Evolutionary conservation across 805 yeast species (phyloP).

Genomic region (Candida hispaniensis): DNA sequence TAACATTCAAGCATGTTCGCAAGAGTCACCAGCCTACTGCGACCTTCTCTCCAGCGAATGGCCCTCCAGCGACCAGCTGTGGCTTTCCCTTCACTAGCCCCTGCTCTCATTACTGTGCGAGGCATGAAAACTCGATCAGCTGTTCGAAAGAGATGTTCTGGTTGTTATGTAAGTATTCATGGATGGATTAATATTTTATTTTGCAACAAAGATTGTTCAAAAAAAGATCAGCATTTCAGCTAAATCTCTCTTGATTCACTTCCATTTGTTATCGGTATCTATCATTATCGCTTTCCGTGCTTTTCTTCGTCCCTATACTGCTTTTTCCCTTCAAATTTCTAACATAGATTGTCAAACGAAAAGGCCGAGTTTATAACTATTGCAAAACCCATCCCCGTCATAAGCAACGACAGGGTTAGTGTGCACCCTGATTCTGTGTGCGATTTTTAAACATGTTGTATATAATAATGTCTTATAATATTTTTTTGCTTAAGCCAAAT

Average conservation of each 20-base stretch:
- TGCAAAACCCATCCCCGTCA: constrained; percentile 91
- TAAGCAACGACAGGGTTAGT: constrained; percentile 71
- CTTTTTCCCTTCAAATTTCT: constrained; percentile 4
- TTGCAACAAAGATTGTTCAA: too few relatives aligned
- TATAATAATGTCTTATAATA: constrained; percentile 4
- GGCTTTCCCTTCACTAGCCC: too few relatives aligned
- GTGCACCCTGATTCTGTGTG: too few relatives aligned
- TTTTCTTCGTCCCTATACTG: constrained; percentile 1
- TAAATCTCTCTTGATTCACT: too few relatives aligned
- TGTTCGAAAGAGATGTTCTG: constrained; percentile 85
- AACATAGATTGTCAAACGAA: constrained; percentile 69
- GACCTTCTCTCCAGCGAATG: constrained; percentile 5
- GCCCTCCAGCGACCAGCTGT: constrained; percentile 15
- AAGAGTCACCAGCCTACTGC: too few relatives aligned
- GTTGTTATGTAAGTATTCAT: constrained; percentile 48
- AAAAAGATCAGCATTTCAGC: too few relatives aligned
- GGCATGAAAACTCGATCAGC: constrained; percentile 88
- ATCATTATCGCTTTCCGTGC: background rate
- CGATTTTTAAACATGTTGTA: constrained; percentile 8
- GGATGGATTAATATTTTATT: too few relatives aligned
- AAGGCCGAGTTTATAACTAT: constrained; percentile 86
- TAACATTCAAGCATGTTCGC: too few relatives aligned
- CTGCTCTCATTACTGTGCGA: constrained; percentile 32
- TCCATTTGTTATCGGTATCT: background rate
- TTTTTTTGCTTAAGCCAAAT: constrained; percentile 23